phyloP scores from a whole-genome alignment of 75 land plant genomes.

The Larix kaempferi region DNA sequence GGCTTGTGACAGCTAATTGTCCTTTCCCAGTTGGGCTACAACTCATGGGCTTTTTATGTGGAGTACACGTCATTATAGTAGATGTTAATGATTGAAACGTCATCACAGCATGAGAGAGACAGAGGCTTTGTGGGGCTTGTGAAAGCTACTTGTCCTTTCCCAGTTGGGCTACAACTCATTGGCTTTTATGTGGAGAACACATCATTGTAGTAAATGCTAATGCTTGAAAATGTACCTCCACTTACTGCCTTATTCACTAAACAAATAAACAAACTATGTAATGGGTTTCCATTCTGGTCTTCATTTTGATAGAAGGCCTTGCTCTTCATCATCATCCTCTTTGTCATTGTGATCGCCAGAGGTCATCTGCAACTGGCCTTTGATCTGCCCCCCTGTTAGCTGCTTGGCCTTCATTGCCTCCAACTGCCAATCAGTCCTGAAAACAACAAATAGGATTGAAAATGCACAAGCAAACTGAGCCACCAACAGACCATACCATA shows the following conservation, averaged over 20 bases:
- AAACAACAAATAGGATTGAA: slow-evolving; percentile 54
- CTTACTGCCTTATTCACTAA: background rate
- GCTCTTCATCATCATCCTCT: slow-evolving; percentile 2
- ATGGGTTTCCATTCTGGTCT: background rate
- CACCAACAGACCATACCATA: slow-evolving; percentile 80
- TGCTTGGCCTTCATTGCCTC: slow-evolving; percentile 64
- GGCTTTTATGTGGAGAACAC: background rate
- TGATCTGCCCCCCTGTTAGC: slow-evolving; percentile 25
- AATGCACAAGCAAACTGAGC: slow-evolving; percentile 73
- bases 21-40: no score
- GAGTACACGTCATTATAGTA: background rate
- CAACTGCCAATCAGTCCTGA: slow-evolving; percentile 70
- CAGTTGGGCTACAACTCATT: no score
- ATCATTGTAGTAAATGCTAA: background rate
- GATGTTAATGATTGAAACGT: background rate
- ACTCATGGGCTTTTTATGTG: background rate
- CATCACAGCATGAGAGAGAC: no score
- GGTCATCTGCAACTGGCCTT: slow-evolving; percentile 9
- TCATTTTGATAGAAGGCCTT: background rate
- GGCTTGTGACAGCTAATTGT: no score
- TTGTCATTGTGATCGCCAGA: background rate
- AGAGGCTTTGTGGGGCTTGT: no score
- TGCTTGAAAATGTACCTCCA: background rate
- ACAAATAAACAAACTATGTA: background rate
- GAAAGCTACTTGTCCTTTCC: no score